phyloP scores from a whole-genome alignment of 306 rosid genomes.

The Gastrolobium bilobum region DNA sequence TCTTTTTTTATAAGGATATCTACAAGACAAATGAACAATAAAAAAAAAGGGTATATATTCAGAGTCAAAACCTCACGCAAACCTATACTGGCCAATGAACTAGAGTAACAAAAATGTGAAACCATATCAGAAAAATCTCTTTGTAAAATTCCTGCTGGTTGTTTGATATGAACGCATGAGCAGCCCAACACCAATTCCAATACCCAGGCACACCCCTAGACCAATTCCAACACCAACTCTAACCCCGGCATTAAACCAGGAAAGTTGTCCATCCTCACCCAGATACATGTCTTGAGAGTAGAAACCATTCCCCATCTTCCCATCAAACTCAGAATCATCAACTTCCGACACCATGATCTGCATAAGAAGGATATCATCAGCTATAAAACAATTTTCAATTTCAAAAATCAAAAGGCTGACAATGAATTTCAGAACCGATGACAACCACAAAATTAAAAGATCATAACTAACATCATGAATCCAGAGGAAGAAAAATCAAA shows the following conservation, averaged over 20 bases:
- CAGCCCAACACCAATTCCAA: conserved; percentile 88
- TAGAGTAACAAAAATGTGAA: conserved; percentile 16
- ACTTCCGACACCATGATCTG: conserved; percentile 71
- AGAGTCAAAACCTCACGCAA: too few relatives aligned
- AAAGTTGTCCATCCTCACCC: conserved; percentile 86
- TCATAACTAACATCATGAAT: too few relatives aligned
- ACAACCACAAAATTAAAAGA: too few relatives aligned
- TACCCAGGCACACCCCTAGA: conserved; percentile 91
- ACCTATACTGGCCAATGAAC: neutral
- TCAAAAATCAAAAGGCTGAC: conserved; percentile 28
- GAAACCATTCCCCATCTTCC: conserved; percentile 66
- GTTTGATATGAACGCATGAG: conserved; percentile 96
- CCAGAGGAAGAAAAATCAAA: too few relatives aligned
- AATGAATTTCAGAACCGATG: too few relatives aligned
- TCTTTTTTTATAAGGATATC: too few relatives aligned
- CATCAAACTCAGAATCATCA: conserved; percentile 70
- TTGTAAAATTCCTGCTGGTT: conserved; percentile 75
- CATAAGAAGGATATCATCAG: conserved; percentile 42
- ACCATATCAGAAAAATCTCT: conserved; percentile 66
- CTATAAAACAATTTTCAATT: neutral
- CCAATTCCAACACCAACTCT: conserved; percentile 96
- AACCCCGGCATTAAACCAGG: conserved; percentile 96
- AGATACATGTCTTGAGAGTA: conserved; percentile 76
- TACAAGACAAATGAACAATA: too few relatives aligned
- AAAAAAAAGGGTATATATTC: too few relatives aligned